Evolutionary conservation across 805 yeast genomes (phyloP).

Genomic region (Danielia oregonensis): DNA sequence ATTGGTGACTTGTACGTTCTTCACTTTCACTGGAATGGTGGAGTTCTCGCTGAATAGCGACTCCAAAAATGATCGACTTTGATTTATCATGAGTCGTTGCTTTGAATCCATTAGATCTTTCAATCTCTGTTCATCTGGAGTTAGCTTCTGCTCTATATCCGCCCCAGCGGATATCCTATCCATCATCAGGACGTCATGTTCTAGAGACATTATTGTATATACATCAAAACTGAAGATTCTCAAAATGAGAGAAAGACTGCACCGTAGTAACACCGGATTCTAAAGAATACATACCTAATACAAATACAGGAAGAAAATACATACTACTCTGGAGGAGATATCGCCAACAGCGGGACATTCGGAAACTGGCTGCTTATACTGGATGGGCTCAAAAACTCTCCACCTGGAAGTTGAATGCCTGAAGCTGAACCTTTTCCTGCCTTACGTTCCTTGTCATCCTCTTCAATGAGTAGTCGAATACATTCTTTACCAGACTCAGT

Average conservation of each 20-base stretch:
- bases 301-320: neutral
- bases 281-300: too few species aligned
- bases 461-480: conserved; percentile 38
- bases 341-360: conserved; percentile 32
- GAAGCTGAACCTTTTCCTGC: conserved; percentile 5
- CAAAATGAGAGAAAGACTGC: neutral
- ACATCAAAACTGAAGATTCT: too few species aligned
- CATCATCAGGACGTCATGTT: conserved; percentile 31
- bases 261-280: too few species aligned
- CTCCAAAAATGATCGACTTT: conserved; percentile 30
- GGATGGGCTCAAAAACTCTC: conserved; percentile 14
- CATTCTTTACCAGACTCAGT: conserved; percentile 46
- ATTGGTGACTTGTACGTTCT: conserved; percentile 47
- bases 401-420: conserved; percentile 18
- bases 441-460: conserved; percentile 31
- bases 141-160: conserved; percentile 7
- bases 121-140: conserved; percentile 23
- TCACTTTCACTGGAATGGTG: conserved; percentile 40
- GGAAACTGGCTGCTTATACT: conserved; percentile 2
- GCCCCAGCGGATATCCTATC: conserved; percentile 21
- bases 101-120: conserved; percentile 24
- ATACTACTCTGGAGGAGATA: conserved; percentile 33
- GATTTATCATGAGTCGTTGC: conserved; percentile 29
- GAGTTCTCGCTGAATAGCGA: conserved; percentile 29
- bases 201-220: conserved; percentile 21